Conservation (phyloP, 208 protist genomes). For the Phytomonas sp. region DNA sequence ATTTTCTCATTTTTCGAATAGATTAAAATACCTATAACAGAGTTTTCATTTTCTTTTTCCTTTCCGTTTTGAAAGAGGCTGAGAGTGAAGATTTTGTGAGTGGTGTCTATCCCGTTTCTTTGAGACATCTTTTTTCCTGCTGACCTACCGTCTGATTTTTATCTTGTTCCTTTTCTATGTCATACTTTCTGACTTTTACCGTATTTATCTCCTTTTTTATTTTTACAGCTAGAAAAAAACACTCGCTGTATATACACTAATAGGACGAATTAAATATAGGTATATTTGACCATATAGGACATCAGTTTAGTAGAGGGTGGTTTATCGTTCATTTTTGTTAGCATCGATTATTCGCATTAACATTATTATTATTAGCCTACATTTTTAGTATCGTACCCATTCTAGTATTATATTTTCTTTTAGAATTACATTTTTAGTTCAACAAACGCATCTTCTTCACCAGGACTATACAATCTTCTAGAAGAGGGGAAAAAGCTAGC, state of each 20-base stretch:
- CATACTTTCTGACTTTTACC: slow-evolving; percentile 10
- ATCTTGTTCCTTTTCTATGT: slow-evolving; percentile 4
- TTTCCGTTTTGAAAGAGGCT: not conserved
- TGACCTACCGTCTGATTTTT: not conserved
- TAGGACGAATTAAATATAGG: not conserved
- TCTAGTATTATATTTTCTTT: slow-evolving; percentile 2
- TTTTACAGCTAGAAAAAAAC: slow-evolving; percentile 2
- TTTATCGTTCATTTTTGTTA: slow-evolving; percentile 8
- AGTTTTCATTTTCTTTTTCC: not conserved
- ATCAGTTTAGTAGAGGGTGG: not conserved
- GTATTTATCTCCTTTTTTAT: slow-evolving; percentile 11
- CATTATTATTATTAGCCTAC: not conserved
- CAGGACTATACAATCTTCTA: not conserved
- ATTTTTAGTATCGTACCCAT: not conserved
- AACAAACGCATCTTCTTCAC: not conserved
- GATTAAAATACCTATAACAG: not conserved
- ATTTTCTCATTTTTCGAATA: slow-evolving; percentile 1
- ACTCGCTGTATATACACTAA: not conserved
- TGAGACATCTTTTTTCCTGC: not conserved
- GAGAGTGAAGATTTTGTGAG: not conserved
- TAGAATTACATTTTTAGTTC: slow-evolving; percentile 14
- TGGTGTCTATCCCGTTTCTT: not conserved
- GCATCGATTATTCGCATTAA: not conserved
- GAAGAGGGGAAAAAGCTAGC: not conserved
- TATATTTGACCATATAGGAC: slow-evolving; percentile 1